Base-by-base conservation (phyloP, 164 flowering plant genomes). In the Protea cynaroides region DNA sequence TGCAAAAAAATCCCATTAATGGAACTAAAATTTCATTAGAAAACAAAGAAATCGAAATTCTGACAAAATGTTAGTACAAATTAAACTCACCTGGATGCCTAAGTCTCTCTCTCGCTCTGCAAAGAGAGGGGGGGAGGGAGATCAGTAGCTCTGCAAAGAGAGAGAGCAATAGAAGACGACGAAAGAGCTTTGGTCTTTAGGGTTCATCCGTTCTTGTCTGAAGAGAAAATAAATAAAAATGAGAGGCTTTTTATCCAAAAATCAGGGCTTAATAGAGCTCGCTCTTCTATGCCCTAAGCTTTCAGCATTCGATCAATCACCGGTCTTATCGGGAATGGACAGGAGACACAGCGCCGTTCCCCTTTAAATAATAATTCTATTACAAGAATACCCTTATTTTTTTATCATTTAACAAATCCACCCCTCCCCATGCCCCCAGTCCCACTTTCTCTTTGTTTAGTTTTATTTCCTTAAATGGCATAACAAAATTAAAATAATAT, bases 311-410 rank as follows among this genome's bases (percentile, higher is more conserved):
- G 72, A 79, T 81, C 81, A 81, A 65, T 64, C 72, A 63, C 72
- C 80, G 81, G 80, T 77, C 84, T 81, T 78, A 81, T 77, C 88
- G 85, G 77, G 79, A 79, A 78, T 73, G 76, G 79, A 74, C 81
- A 73, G 76, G 71, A 4, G 3, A 29, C 34, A 84, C 69, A 53
- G 67, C 80, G 82, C 82, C 81, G 85, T 79, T 81, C 46, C 72
- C 19, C 72, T 17, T 56, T 66, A 50, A 44, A 55, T 49, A 61
- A 21, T 59, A 8, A 21, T 17, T 2, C 7, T 6, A 9, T 64
- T 43, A 38, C 53, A 2, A 14, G 1, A 43, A 21, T 63, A 22
- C 47, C 65, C 51, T 14, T 40, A 12, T 4, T 38, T 43, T 8
- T 22, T 59, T 19, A 8, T 5, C 18, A 47, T 10, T 47, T 47